A percentile compares a stretch with the other conserved stretches of the same genome.
Conservation (phyloP, 257 asterid species). For the Solanum lycopersicoides region DNA sequence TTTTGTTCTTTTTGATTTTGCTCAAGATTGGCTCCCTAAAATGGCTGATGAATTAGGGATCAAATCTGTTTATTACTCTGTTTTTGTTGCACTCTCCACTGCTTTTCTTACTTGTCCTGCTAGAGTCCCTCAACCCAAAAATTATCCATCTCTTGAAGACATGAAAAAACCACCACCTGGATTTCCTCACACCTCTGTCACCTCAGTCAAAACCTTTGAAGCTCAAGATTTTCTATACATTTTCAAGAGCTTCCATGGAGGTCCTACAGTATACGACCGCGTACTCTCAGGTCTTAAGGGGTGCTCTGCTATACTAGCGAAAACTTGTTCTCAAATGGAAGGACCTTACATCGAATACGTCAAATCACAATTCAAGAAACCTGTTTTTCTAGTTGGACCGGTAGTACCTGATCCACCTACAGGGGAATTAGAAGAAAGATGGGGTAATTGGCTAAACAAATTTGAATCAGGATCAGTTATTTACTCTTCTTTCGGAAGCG, state of each 20-base stretch:
- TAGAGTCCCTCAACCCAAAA: constrained; percentile 14
- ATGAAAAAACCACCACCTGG: constrained; percentile 32
- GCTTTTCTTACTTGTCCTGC: constrained; percentile 36
- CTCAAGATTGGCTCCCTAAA: constrained; percentile 51
- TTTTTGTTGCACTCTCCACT: constrained; percentile 31
- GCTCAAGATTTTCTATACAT: constrained; percentile 39
- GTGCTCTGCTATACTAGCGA: constrained; percentile 38
- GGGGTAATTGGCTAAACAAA: constrained; percentile 23
- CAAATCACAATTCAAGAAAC: constrained; percentile 32
- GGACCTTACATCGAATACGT: constrained; percentile 29
- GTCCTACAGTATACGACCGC: constrained; percentile 30
- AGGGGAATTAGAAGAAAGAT: constrained; percentile 21
- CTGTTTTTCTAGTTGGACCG: constrained; percentile 36
- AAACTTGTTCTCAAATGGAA: constrained; percentile 47
- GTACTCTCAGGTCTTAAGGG: constrained; percentile 25
- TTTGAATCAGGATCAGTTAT: constrained; percentile 23
- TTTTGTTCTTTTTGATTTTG: constrained; percentile 44
- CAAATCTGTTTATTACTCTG: constrained; percentile 30
- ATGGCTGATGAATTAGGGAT: constrained; percentile 34
- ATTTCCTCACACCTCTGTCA: constrained; percentile 34
- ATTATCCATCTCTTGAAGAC: constrained; percentile 22
- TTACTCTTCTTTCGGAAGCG: constrained; percentile 54
- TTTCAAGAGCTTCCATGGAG: constrained; percentile 28
- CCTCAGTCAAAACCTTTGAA: constrained; percentile 19
- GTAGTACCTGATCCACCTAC: constrained; percentile 25